Base-by-base conservation (phyloP, 768 basidiomycete species). In the Mycena galericulata region DNA sequence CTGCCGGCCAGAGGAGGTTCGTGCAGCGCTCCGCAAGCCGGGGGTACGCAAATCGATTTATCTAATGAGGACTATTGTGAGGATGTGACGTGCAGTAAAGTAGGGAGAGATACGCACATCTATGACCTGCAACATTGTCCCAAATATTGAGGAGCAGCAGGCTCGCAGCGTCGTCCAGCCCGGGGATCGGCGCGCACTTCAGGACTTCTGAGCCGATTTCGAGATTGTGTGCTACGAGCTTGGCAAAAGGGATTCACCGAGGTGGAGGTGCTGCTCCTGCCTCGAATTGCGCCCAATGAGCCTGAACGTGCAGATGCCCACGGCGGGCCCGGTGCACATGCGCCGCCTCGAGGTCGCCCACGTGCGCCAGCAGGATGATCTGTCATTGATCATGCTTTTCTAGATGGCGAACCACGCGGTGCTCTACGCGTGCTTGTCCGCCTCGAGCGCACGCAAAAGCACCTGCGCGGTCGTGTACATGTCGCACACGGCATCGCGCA, bases 381-480 rank as follows among this genome's bases (percentile, higher is more conserved):
- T n/a, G n/a, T n/a, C n/a, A n/a, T n/a, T n/a, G n/a, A 99, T 85
- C 96, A 98, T 98, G 65, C 87, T 84, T 77, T 97, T 92, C 77
- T 99, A 97, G 46, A 99, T 81, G 29, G 79, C 73, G 76, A 90
- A 87, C 96, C 97, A 99, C 1, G 84, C 84, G n/a, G 75, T 76
- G 15, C 76, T 73, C 70, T 91, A 91, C 73, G 80, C 78, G 0
- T 82, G 77, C 71, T 86, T 84, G 73, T 81, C 75, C 36, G 76
- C 58, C 71, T 84, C 81, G 38, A 89, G 69, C 0, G 82, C 76
- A 4, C 82, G 74, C 24, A 97, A 76, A 2, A 92, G 80, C 15
- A 75, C 75, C 78, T 97, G 95, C 10, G 91, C 90, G 27, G 87
- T 81, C 22, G 82, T 80, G 79, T 98, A 98, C 22, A 92, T 78